Evolutionary conservation across 1,139 yeast genomes (phyloP), one percentile per base, ranked within the genome.

Genomic region (Martiniozyma asiatica): DNA sequence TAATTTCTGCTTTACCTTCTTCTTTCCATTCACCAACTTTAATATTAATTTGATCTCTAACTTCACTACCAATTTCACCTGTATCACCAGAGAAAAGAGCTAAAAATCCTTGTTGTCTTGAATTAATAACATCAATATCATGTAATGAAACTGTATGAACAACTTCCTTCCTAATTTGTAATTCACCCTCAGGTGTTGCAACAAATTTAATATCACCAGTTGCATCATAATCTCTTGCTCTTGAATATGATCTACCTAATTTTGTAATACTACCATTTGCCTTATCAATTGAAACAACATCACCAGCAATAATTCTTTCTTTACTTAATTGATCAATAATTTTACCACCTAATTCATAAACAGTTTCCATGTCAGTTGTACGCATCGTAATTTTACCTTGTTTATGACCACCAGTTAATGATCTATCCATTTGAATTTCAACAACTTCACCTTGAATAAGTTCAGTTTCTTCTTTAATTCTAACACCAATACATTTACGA

Each of bases 1-100:
- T 80, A 42, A 92, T 87, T 48, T 87, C 96, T 9, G 98, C 98
- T 56, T 89, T 92, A 36, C 98, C 98, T 64, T 92, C 98, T 63
- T 92, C 99, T 51, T 81, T 84, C 98, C 98, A 92, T 59, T 92
- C 98, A 19, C 93, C 94, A 33, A 92, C 96, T 59, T 89, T 89
- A 31, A 87, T 73, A 59, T 92, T 89, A 55, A 92, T 89, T 60
- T 92, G 98, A 53, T 87, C 96, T 51, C 99, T 75, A 22, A 92
- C 93, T 57, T 92, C 98, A 9, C 92, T 69, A 45, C 95, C 70
- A 45, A 89, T 89, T 61, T 89, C 98, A 43, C 98, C 98, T 16
- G 97, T 89, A 55, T 89, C 98, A 44, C 97, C 98, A 31, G 92
- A 78, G 53, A 92, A 92, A 40, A 92, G 65, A 2, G 98, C 98